Evolutionary conservation across 2,329 filamentous ascomycete species (phyloP).

Genomic region (Juglanconis juglandina): DNA sequence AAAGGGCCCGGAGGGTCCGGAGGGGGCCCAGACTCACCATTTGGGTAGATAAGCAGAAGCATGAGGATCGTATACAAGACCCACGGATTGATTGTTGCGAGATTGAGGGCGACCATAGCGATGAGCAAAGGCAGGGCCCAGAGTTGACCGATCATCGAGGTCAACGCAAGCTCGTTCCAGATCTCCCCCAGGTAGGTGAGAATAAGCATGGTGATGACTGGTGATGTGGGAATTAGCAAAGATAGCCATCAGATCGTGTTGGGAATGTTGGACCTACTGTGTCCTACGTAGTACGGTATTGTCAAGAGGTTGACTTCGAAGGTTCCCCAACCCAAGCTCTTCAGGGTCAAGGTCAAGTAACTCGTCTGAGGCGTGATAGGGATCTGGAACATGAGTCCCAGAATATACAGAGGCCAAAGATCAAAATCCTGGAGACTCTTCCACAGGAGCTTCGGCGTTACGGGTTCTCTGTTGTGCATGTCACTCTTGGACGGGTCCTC

Average conservation of each 20-base stretch:
- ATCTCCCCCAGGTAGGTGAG: constrained; percentile 40
- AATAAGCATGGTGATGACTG: constrained; percentile 34
- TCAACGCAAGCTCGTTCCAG: constrained; percentile 47
- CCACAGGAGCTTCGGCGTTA: constrained; percentile 49
- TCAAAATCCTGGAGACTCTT: constrained; percentile 50
- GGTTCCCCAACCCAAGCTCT: constrained; percentile 53
- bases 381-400: constrained; percentile 53
- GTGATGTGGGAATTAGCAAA: neutral
- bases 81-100: constrained; percentile 37
- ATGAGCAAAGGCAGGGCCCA: constrained; percentile 61
- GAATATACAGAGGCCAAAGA: constrained; percentile 47
- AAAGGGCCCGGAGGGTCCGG: constrained; percentile 15
- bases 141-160: constrained; percentile 47
- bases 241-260: neutral
- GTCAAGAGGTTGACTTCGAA: constrained; percentile 62
- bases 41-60: constrained; percentile 38
- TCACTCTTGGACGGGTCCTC: constrained; percentile 59
- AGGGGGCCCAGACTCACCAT: constrained; percentile 31
- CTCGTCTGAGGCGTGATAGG: constrained; percentile 45
- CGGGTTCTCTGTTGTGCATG: constrained; percentile 59
- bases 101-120: constrained; percentile 41
- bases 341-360: constrained; percentile 59
- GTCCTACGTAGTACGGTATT: constrained; percentile 47
- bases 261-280: constrained; percentile 21
- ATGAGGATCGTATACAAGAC: constrained; percentile 39